Conservation (phyloP, 768 basidiomycete genomes). For the Thelephora ganbajun region DNA sequence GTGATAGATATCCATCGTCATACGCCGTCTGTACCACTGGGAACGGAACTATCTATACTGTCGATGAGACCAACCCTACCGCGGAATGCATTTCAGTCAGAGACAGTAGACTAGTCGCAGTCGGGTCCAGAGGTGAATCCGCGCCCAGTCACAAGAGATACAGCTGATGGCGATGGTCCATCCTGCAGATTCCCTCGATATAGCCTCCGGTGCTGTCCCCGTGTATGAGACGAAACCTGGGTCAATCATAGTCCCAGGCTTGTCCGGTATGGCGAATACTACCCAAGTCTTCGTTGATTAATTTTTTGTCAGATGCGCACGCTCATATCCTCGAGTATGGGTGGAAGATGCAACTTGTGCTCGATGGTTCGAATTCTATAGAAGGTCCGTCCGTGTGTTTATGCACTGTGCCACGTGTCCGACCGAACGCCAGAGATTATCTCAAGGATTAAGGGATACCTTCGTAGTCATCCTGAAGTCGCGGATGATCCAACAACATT, state of each 20-base stretch:
- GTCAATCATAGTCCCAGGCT: conserved; percentile 54
- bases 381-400: conserved; percentile 27
- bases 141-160: neutral
- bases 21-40: conserved; percentile 47
- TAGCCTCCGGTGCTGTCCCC: conserved; percentile 7
- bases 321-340: conserved; percentile 70
- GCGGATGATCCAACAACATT: conserved; percentile 40
- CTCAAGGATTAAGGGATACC: conserved; percentile 41
- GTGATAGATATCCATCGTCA: conserved; percentile 7
- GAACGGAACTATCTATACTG: conserved; percentile 49
- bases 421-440: conserved; percentile 37
- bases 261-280: conserved; percentile 36
- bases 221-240: conserved; percentile 13
- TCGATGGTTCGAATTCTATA: conserved; percentile 43
- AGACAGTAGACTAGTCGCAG: conserved; percentile 29
- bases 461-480: conserved; percentile 43
- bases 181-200: neutral
- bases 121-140: conserved; percentile 34
- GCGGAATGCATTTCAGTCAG: conserved; percentile 52
- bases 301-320: conserved; percentile 46
- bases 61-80: conserved; percentile 34
- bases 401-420: neutral
- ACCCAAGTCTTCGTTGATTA: neutral
- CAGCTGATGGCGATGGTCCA: neutral
- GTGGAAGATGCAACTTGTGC: conserved; percentile 48